A percentile compares a stretch with the other conserved stretches of the same genome.
Evolutionary conservation across 2,329 filamentous ascomycete genomes (phyloP).

Genomic region (Chaetomiaceae sp.): DNA sequence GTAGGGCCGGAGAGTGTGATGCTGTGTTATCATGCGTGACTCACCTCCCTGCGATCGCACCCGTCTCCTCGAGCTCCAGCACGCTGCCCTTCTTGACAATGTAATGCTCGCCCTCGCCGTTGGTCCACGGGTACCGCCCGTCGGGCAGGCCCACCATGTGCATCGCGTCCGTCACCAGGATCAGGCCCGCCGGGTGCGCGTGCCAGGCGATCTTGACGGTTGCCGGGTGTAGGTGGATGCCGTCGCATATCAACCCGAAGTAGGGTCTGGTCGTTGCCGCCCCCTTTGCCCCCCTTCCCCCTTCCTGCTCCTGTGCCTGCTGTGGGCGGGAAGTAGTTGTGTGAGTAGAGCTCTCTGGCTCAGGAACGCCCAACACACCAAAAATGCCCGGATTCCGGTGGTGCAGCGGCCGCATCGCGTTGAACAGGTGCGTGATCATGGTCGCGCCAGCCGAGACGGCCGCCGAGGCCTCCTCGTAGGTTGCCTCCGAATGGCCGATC

Average conservation of each 20-base stretch:
- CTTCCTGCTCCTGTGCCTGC: too few species aligned
- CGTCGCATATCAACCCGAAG: constrained; percentile 87
- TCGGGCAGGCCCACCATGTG: constrained; percentile 78
- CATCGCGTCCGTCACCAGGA: constrained; percentile 92
- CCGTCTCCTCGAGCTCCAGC: constrained; percentile 69
- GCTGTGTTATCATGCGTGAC: too few species aligned
- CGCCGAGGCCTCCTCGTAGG: constrained; percentile 72
- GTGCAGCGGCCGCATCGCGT: constrained; percentile 85
- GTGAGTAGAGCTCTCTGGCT: too few species aligned
- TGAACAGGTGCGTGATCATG: constrained; percentile 93
- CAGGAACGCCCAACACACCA: constrained; percentile 69
- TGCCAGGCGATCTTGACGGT: constrained; percentile 87
- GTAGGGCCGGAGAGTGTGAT: too few species aligned
- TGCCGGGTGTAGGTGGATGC: constrained; percentile 83
- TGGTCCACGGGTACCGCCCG: constrained; percentile 81
- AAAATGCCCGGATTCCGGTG: constrained; percentile 91
- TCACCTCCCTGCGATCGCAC: constrained; percentile 72
- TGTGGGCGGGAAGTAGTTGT: too few species aligned
- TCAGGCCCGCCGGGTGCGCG: constrained; percentile 76
- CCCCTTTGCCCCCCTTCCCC: too few species aligned
- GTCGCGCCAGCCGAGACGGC: constrained; percentile 71
- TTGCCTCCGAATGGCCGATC: constrained; percentile 82
- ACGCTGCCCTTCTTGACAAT: constrained; percentile 68
- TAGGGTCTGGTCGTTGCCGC: constrained; percentile 47
- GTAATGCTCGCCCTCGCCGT: constrained; percentile 55